Evolutionary conservation across 257 asterid species (phyloP).

Genomic region (Echites panduratus): DNA sequence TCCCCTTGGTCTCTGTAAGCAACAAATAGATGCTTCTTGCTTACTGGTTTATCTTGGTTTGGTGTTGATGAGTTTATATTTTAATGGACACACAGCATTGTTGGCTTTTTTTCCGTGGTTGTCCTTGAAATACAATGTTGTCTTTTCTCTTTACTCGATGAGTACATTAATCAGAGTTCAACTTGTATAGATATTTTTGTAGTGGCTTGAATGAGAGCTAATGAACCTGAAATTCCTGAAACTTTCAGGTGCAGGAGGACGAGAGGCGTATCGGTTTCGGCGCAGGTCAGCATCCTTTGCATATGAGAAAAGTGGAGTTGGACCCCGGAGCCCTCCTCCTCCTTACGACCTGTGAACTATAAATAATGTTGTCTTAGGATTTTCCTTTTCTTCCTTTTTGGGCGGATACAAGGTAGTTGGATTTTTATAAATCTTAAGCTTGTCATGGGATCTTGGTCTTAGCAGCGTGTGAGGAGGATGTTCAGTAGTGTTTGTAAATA

Average conservation of each 20-base stretch:
- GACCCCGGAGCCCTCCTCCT: constrained; percentile 95
- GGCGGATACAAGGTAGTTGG: constrained; percentile 12
- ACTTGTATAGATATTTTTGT: neutral
- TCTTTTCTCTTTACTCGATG: no score
- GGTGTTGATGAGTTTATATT: no score
- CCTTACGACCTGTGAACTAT: constrained; percentile 79
- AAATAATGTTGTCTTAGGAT: neutral
- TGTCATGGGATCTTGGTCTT: constrained; percentile 10
- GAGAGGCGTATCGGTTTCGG: constrained; percentile 70
- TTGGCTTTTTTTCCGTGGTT: no score
- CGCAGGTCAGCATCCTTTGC: constrained; percentile 77
- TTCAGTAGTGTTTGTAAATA: constrained; percentile 16
- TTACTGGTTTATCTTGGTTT: no score
- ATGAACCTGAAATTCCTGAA: neutral
- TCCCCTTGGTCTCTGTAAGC: neutral
- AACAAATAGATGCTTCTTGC: neutral
- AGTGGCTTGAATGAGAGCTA: neutral
- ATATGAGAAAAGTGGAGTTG: constrained; percentile 62
- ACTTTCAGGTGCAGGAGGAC: constrained; percentile 48
- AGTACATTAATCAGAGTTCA: no score
- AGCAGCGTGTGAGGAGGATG: constrained; percentile 3
- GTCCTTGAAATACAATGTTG: no score
- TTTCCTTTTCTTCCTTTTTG: neutral
- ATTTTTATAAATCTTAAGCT: neutral
- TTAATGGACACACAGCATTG: no score